Base-by-base conservation (phyloP, 2,329 filamentous ascomycete genomes). In the Alternaria sp. region DNA sequence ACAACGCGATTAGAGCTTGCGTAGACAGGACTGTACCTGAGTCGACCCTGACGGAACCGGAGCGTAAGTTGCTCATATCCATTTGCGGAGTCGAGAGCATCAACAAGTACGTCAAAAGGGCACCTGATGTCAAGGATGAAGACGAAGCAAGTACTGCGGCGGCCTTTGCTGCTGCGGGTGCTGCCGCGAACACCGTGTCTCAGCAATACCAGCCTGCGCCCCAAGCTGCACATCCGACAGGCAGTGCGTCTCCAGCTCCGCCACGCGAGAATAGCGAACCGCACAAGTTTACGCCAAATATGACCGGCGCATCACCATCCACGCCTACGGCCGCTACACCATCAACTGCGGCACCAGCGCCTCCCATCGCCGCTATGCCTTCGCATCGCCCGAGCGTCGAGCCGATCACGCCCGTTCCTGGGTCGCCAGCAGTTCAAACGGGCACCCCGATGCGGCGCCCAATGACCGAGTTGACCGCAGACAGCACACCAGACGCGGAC, bases 351-450 rank as follows among this genome's bases (percentile, higher is more conserved):
- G 60, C 61, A 15, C 60, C 68, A 12, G 62, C 62, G 15, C 60
- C 65, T 21, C 23, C 64, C 28, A 57, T 68, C 28, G 62, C 67
- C 36, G 36, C 36, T 40, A 40, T 40, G 1, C 52, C 72, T 30
- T 66, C 71, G 19, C 70, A 72, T 45, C 65, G 77, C 13, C 77
- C 77, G 4, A 79, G 76, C 49, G 77, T 79, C 3, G 77, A 79
- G 64, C 77, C 77, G 3, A 69, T 79, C 2, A 79, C 77, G 4
- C 77, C 77, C 4, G 72, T 78, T 4, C 76, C 77, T 23, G 76
- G 77, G 9, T 78, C 76, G 10, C 77, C 77, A 32, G 74, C 75
- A 6, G 64, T 75, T 9, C 72, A 70, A 44, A 73, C 64, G n/a
- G 69, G 70, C 9, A 70, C 75, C 5, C 69, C 70, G 9, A 43